Conservation (phyloP, 2,329 filamentous ascomycete species). For the Didymella arachidicola region DNA sequence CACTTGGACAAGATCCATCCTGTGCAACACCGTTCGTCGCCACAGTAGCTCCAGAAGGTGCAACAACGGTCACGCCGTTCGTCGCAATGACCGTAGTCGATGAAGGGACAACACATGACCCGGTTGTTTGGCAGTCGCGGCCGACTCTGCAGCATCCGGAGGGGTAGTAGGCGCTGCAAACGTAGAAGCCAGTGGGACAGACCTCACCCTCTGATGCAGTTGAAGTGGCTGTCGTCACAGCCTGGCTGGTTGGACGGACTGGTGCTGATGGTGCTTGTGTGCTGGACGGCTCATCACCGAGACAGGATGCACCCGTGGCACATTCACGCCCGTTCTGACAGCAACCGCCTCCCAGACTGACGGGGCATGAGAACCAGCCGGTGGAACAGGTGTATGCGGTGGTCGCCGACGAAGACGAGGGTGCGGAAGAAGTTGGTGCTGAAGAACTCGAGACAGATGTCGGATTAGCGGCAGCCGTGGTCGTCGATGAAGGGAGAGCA, state of each 20-base stretch:
- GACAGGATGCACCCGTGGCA: slow-evolving; percentile 51
- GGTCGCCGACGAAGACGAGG: slow-evolving; percentile 22
- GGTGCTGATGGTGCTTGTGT: slow-evolving; percentile 51
- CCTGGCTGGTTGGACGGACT: slow-evolving; percentile 54
- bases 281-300: slow-evolving; percentile 43
- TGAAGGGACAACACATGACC: slow-evolving; percentile 70
- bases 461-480: slow-evolving; percentile 43
- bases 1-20: slow-evolving; percentile 69
- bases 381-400: slow-evolving; percentile 55
- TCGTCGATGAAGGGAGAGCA: slow-evolving; percentile 43
- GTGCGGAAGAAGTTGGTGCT: slow-evolving; percentile 18
- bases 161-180: slow-evolving; percentile 80
- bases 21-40: slow-evolving; percentile 48
- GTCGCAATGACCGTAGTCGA: slow-evolving; percentile 70
- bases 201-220: slow-evolving; percentile 71
- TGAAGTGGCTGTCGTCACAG: slow-evolving; percentile 68
- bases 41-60: slow-evolving; percentile 62
- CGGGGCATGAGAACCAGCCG: slow-evolving; percentile 57
- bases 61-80: slow-evolving; percentile 74
- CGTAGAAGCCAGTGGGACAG: slow-evolving; percentile 92
- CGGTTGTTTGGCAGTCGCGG: slow-evolving; percentile 78
- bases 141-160: slow-evolving; percentile 91
- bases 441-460: slow-evolving; percentile 31
- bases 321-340: slow-evolving; percentile 57
- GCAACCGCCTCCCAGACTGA: slow-evolving; percentile 58